These are phyloP conservation scores for Saccharomycopsis microspora DNA, from an alignment of 805 yeast genomes.

Conservation along the genomic window DNA sequence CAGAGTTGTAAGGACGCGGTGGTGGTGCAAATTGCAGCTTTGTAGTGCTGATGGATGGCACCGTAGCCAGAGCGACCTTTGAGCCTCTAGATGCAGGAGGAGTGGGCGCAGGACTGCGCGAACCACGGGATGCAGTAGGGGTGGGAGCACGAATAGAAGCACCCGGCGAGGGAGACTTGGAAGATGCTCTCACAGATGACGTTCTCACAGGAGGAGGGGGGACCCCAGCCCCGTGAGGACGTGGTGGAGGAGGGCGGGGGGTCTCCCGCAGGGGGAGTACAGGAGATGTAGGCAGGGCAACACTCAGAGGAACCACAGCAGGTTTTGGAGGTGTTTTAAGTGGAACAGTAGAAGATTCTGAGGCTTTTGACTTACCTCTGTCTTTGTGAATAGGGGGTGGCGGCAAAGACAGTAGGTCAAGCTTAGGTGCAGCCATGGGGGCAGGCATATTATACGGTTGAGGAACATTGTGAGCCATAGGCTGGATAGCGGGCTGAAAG, in stretches of 20 bases:
- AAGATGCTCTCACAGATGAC: not conserved
- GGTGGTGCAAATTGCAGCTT: slow-evolving; percentile 8
- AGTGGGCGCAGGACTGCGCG: no score
- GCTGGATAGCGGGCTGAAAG: not conserved
- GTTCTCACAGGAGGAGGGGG: not conserved
- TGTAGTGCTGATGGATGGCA: not conserved
- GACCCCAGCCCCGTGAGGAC: no score
- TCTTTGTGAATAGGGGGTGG: slow-evolving; percentile 31
- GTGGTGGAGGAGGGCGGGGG: not conserved
- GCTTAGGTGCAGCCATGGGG: not conserved
- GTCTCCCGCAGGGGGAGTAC: not conserved
- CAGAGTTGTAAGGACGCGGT: slow-evolving; percentile 3
- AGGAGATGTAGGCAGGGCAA: not conserved
- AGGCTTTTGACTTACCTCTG: slow-evolving; percentile 17
- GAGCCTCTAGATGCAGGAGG: not conserved
- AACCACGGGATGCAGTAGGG: no score
- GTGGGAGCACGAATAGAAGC: no score
- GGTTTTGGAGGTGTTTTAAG: not conserved
- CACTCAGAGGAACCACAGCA: not conserved
- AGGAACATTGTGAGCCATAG: not conserved
- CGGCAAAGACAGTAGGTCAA: slow-evolving; percentile 21
- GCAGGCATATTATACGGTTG: not conserved
- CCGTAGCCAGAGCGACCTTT: not conserved
- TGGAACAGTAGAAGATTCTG: not conserved
- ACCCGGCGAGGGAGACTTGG: not conserved